Evolutionary conservation across 2,329 filamentous ascomycete species (phyloP).

Genomic region (Stromatinia cepivora): DNA sequence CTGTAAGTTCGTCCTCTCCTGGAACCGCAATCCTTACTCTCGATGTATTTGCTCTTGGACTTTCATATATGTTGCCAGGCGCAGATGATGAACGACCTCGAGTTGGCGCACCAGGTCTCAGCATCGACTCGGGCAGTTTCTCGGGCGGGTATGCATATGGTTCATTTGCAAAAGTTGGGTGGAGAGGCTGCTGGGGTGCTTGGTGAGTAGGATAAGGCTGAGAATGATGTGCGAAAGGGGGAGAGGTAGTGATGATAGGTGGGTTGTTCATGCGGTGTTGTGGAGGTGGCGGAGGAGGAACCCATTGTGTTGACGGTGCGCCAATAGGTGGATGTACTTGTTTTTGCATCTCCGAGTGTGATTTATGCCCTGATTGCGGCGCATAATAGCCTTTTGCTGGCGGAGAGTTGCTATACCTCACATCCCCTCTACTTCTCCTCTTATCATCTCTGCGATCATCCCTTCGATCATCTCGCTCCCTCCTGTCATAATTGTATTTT

Average conservation of each 20-base stretch:
- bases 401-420: conserved; percentile 14
- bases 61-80: conserved; percentile 9
- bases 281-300: conserved; percentile 18
- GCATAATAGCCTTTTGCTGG: conserved; percentile 6
- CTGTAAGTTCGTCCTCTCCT: conserved; percentile 22
- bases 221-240: not conserved
- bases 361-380: not conserved
- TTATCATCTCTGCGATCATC: conserved; percentile 11
- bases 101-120: not conserved
- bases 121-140: conserved; percentile 19
- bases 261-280: conserved; percentile 12
- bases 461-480: conserved; percentile 8
- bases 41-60: conserved; percentile 9
- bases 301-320: conserved; percentile 6
- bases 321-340: not conserved
- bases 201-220: not conserved
- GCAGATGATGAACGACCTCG: conserved; percentile 19
- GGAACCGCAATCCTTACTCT: conserved; percentile 24
- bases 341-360: not conserved
- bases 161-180: conserved; percentile 19
- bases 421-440: conserved; percentile 17
- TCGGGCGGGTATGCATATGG: conserved; percentile 21
- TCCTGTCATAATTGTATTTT: conserved; percentile 8
- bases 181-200: not conserved
- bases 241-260: conserved; percentile 6